A percentile compares a stretch with the other conserved stretches of the same genome.
These are phyloP conservation scores for Russula lepida DNA, from an alignment of 768 basidiomycete genomes.

Conservation along the genomic window DNA sequence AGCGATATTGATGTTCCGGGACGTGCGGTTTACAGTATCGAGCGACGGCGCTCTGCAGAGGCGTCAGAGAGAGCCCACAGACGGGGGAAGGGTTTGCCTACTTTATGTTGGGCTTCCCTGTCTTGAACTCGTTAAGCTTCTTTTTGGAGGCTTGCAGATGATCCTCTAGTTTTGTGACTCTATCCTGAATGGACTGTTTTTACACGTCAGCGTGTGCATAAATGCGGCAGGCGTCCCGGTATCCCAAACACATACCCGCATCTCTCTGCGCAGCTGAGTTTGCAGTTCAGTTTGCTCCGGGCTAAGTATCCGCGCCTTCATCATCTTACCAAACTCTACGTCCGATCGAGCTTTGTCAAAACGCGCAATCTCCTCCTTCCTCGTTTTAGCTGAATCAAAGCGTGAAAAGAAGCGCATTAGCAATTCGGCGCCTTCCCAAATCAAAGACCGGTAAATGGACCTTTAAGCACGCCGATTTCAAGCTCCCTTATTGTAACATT, in stretches of 20 bases:
- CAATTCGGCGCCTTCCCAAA: background rate
- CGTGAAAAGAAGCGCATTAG: background rate
- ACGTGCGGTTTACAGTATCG: constrained; percentile 77
- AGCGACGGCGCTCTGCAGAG: constrained; percentile 67
- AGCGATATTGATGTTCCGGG: constrained; percentile 74
- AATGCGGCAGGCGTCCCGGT: background rate
- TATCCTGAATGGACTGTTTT: constrained; percentile 14
- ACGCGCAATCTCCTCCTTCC: constrained; percentile 73
- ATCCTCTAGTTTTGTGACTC: constrained; percentile 18
- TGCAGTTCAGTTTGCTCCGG: constrained; percentile 86
- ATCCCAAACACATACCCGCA: constrained; percentile 46
- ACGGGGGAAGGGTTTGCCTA: background rate
- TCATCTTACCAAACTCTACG: constrained; percentile 52
- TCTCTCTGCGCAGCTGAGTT: constrained; percentile 58
- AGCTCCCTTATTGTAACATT: constrained; percentile 43
- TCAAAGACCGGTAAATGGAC: constrained; percentile 30
- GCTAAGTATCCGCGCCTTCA: constrained; percentile 38
- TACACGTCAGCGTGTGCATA: background rate
- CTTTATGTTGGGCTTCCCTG: constrained; percentile 11
- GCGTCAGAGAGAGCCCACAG: background rate
- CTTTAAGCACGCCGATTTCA: constrained; percentile 59
- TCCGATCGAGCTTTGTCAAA: constrained; percentile 75
- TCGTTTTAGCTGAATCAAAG: constrained; percentile 52
- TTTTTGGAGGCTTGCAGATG: constrained; percentile 15
- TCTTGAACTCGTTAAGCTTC: constrained; percentile 17